A percentile compares a stretch with the other conserved stretches of the same genome.
Evolutionary conservation across 768 basidiomycete genomes (phyloP).

Genomic region (Podaxis carcinomalis): DNA sequence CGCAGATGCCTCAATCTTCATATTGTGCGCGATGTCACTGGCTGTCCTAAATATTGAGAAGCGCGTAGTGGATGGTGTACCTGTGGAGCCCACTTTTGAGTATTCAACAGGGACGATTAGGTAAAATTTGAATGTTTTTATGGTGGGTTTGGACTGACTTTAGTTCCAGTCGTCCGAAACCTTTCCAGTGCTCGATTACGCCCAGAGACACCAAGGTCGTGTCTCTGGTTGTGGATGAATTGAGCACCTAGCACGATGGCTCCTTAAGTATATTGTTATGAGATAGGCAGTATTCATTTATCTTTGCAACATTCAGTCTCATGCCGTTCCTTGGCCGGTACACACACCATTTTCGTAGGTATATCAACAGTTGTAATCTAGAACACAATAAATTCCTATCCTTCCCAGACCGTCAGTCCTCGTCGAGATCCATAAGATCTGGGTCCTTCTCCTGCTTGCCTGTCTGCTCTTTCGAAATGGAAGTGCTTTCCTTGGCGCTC

Average conservation of each 20-base stretch:
- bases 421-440: slow-evolving; percentile 9
- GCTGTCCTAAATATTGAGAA: slow-evolving; percentile 50
- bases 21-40: slow-evolving; percentile 47
- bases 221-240: slow-evolving; percentile 46
- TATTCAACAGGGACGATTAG: slow-evolving; percentile 64
- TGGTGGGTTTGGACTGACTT: background rate
- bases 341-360: background rate
- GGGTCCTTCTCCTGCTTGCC: background rate
- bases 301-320: background rate
- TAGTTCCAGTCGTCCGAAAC: slow-evolving; percentile 49
- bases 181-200: slow-evolving; percentile 55
- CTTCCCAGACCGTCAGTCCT: background rate
- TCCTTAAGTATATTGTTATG: background rate
- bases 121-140: slow-evolving; percentile 22
- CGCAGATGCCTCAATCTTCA: slow-evolving; percentile 50
- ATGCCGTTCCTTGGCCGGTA: background rate
- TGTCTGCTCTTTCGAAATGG: background rate
- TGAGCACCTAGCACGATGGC: slow-evolving; percentile 8
- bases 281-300: background rate
- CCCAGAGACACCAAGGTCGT: slow-evolving; percentile 58
- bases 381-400: background rate
- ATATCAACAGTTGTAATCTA: background rate
- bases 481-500: background rate
- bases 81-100: slow-evolving; percentile 49
- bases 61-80: slow-evolving; percentile 37